phyloP scores from a whole-genome alignment of 148 eudicot species.

The Rhododendron vialii region DNA sequence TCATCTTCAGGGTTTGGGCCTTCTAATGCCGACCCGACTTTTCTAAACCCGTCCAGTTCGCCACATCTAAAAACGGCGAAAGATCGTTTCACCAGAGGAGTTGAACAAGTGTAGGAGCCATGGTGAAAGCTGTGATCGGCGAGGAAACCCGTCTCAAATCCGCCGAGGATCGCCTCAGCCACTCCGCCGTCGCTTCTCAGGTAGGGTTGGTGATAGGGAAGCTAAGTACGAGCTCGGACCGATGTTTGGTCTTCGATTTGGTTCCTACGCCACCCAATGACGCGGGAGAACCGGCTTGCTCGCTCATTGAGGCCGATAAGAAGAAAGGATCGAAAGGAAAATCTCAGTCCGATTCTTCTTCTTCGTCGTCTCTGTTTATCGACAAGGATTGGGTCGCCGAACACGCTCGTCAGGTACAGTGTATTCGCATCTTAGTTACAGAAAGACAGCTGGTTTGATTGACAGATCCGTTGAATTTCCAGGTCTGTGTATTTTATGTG shows the following conservation, averaged over 20 bases:
- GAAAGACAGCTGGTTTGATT: not conserved
- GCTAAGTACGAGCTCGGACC: constrained; percentile 50
- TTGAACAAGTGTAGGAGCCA: constrained; percentile 11
- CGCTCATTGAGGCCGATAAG: constrained; percentile 36
- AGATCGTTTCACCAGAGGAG: not conserved
- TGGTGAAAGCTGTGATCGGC: constrained; percentile 90
- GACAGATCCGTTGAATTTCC: too few species aligned
- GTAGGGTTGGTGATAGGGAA: constrained; percentile 88
- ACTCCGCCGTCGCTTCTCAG: constrained; percentile 47
- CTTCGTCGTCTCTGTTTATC: constrained; percentile 33
- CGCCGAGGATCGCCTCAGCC: constrained; percentile 61
- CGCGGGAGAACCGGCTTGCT: constrained; percentile 70
- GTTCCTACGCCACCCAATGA: constrained; percentile 77
- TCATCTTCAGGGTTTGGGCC: too few species aligned
- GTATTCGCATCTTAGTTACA: too few species aligned
- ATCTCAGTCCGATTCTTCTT: constrained; percentile 42
- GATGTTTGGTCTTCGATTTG: constrained; percentile 76
- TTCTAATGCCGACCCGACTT: too few species aligned
- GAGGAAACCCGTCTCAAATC: constrained; percentile 67
- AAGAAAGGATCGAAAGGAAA: constrained; percentile 60
- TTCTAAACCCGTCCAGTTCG: too few species aligned
- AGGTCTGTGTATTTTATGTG: not conserved
- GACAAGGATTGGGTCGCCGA: constrained; percentile 88
- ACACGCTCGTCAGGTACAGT: constrained; percentile 87
- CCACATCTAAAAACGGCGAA: not conserved